Evolutionary conservation across 306 rosid genomes (phyloP).

Genomic region (Arachis hypogaea): DNA sequence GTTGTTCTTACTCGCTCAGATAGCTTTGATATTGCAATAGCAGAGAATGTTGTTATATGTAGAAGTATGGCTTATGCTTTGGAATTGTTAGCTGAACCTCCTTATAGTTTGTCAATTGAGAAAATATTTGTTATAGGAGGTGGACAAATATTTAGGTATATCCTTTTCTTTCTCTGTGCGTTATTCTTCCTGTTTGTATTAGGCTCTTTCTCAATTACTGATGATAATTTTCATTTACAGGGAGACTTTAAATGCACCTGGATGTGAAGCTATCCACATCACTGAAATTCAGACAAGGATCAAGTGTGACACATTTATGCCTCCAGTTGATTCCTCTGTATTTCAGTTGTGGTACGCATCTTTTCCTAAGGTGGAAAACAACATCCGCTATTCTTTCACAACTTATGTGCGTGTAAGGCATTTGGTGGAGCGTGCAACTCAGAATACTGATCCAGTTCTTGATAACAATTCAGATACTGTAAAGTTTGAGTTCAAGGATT

Average conservation of each 20-base stretch:
- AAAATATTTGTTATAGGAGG: conserved; percentile 93
- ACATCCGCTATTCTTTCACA: conserved; percentile 65
- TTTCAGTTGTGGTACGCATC: conserved; percentile 92
- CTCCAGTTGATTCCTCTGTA: conserved; percentile 60
- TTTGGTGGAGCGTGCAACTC: conserved; percentile 52
- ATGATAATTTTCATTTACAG: conserved; percentile 49
- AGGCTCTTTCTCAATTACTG: conserved; percentile 23
- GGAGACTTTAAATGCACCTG: conserved; percentile 79
- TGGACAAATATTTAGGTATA: conserved; percentile 80
- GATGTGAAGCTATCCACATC: conserved; percentile 89
- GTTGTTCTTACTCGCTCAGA: conserved; percentile 93
- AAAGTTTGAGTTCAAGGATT: conserved; percentile 67
- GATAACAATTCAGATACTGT: conserved; percentile 44
- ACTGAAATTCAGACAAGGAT: conserved; percentile 74
- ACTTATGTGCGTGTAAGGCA: conserved; percentile 78
- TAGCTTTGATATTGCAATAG: conserved; percentile 83
- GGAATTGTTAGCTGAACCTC: conserved; percentile 84
- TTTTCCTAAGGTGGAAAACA: conserved; percentile 75
- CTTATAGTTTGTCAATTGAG: conserved; percentile 89
- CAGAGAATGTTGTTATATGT: conserved; percentile 84
- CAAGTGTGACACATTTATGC: conserved; percentile 86
- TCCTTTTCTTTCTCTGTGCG: neutral
- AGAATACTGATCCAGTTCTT: conserved; percentile 45
- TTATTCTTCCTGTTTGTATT: conserved; percentile 2
- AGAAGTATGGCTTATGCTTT: conserved; percentile 80